phyloP scores from a whole-genome alignment of 139 green algal species.

The Pleodorina starrii region DNA sequence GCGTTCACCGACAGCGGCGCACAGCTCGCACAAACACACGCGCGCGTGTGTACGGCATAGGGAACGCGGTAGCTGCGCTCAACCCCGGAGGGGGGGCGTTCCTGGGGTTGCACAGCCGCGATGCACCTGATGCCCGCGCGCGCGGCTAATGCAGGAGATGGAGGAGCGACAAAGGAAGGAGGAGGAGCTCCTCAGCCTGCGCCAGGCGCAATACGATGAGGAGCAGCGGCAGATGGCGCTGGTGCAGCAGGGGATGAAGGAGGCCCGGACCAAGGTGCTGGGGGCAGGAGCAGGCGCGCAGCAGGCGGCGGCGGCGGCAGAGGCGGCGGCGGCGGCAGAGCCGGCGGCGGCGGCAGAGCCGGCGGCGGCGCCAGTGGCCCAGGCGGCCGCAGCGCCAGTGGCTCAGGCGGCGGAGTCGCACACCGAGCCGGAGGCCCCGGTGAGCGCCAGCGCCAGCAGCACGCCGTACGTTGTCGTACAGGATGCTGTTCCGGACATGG shows the following conservation, averaged over 20 bases:
- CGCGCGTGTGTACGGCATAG: too few species aligned
- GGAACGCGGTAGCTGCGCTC: too few species aligned
- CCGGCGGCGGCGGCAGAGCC: background rate
- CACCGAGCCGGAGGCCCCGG: background rate
- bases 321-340: background rate
- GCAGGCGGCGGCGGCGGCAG: background rate
- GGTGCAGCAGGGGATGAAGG: conserved; percentile 51
- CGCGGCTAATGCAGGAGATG: conserved; percentile 37
- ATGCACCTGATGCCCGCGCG: too few species aligned
- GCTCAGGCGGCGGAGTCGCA: conserved; percentile 6
- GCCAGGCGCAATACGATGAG: conserved; percentile 46
- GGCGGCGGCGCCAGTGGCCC: background rate
- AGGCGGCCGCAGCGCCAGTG: background rate
- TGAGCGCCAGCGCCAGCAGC: background rate
- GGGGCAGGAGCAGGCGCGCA: background rate
- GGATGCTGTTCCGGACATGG: background rate
- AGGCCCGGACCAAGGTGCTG: conserved; percentile 46
- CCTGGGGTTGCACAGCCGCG: too few species aligned
- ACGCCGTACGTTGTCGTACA: conserved; percentile 36
- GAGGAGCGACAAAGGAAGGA: conserved; percentile 46
- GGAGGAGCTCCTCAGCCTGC: conserved; percentile 25
- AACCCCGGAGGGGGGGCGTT: too few species aligned
- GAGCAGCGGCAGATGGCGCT: conserved; percentile 46
- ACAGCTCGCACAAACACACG: too few species aligned
- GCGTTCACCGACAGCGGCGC: too few species aligned